Base-by-base conservation (phyloP, 495 filamentous ascomycete species). In the Penicillium antarcticum region DNA sequence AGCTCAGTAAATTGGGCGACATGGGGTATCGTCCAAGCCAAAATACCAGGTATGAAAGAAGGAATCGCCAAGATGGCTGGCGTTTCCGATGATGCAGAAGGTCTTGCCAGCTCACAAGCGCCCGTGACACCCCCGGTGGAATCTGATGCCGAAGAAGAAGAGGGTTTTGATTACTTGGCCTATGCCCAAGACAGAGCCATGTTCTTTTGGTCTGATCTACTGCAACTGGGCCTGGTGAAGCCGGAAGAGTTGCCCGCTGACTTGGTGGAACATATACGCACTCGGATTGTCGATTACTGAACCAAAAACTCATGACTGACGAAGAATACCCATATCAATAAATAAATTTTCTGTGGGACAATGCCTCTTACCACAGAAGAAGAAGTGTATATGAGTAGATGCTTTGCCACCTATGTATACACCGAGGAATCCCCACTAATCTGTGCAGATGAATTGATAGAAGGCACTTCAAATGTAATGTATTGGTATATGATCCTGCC, bases 11-110 rank as follows among this genome's bases (percentile, higher is more conserved):
- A 91, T 63, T 99, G 95, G 95, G 83, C 91, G 24, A 87, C 89
- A 1, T 99, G 95, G 94, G 94, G 94, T 23, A 88, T 97, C 40
- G 86, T 97, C 45, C 95, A 97, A 72, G 92, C 94, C 21, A 92
- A 92, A 62, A 76, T 90, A 5, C 80, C 87, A 0, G 90, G 82
- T 3, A 71, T 83, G 70, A 71, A 71, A 41, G 69, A 74, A 54
- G 66, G 57, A 0, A 62, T 68, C 43, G 60, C 58, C 4, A 57
- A 51, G 43, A 54, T 56, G 51, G 38, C 38, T n/a, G 56, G 42
- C 32, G 45, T 54, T 10, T 29, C 26, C 6, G 0, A 9, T 21
- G 36, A 56, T 14, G 40, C 17, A 14, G 18, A 49, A 7, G 21
- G 38, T 40, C 26, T 29, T 10, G 7, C 6, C 8, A 9, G 2